Evolutionary conservation across 345 rosid species (phyloP).

Genomic region (Erysimum cheiranthoides): DNA sequence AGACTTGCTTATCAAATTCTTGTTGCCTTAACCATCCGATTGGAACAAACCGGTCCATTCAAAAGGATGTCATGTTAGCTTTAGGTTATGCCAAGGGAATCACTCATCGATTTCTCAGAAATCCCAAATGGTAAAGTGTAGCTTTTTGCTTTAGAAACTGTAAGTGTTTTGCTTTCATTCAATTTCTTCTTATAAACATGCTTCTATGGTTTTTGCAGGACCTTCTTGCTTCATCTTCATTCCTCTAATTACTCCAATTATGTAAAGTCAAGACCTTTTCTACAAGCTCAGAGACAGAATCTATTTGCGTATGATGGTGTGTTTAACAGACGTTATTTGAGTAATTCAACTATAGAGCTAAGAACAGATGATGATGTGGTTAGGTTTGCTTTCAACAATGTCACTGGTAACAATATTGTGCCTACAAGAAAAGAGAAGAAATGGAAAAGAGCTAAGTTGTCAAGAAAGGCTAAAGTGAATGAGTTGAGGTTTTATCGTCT

Average conservation of each 20-base stretch:
- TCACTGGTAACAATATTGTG: slow-evolving; percentile 29
- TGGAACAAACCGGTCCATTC: neutral
- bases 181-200: slow-evolving; percentile 24
- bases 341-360: slow-evolving; percentile 60
- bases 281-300: slow-evolving; percentile 2
- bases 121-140: slow-evolving; percentile 38
- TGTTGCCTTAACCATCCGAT: neutral
- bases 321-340: slow-evolving; percentile 50
- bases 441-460: slow-evolving; percentile 58
- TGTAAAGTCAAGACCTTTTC: slow-evolving; percentile 37
- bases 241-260: slow-evolving; percentile 24
- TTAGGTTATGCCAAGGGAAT: slow-evolving; percentile 34
- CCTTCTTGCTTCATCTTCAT: slow-evolving; percentile 31
- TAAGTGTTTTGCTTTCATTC: slow-evolving; percentile 1
- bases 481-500: slow-evolving; percentile 84
- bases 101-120: slow-evolving; percentile 29
- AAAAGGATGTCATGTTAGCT: slow-evolving; percentile 37
- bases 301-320: slow-evolving; percentile 25
- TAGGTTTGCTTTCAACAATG: slow-evolving; percentile 67
- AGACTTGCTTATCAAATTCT: slow-evolving; percentile 1
- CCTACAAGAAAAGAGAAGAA: slow-evolving; percentile 49
- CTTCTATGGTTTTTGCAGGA: slow-evolving; percentile 51
- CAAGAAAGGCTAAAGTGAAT: slow-evolving; percentile 70
- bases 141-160: neutral
- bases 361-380: slow-evolving; percentile 63